A percentile compares a stretch with the other conserved stretches of the same genome.
These are phyloP conservation scores for Apium graveolens DNA, from an alignment of 129 eudicot species.

Conservation along the genomic window DNA sequence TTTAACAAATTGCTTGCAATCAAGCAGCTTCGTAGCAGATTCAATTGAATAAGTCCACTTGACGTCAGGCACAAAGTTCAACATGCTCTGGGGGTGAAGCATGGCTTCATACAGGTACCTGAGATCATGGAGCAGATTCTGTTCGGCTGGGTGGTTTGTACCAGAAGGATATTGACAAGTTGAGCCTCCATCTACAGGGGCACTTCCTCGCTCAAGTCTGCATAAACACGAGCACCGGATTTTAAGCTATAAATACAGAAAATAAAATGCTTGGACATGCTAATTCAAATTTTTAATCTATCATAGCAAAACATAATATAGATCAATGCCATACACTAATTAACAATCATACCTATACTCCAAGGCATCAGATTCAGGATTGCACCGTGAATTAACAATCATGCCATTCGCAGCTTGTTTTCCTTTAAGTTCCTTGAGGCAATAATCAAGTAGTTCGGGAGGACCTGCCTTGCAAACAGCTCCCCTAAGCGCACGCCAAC, in stretches of 20 bases:
- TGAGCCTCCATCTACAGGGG: conserved; percentile 6
- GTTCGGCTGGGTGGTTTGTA: conserved; percentile 39
- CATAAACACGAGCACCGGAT: not conserved
- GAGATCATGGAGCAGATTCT: conserved; percentile 50
- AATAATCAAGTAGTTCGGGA: conserved; percentile 82
- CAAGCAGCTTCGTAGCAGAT: conserved; percentile 59
- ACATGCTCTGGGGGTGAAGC: conserved; percentile 53
- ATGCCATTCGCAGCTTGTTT: conserved; percentile 62
- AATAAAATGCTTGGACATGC: not conserved
- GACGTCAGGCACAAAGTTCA: conserved; percentile 23
- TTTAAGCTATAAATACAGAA: not conserved
- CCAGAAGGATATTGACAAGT: not conserved
- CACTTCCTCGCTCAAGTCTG: conserved; percentile 60
- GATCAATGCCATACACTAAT: not conserved
- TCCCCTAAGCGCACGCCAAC: conserved; percentile 79
- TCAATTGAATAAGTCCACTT: conserved; percentile 27
- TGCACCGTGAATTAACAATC: conserved; percentile 56
- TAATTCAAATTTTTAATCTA: not conserved
- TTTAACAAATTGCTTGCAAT: conserved; percentile 90
- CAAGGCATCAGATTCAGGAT: conserved; percentile 64
- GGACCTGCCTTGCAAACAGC: conserved; percentile 78
- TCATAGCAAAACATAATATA: not conserved
- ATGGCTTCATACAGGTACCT: conserved; percentile 55
- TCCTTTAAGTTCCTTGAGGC: conserved; percentile 82
- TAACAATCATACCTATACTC: conserved; percentile 79